A percentile compares a stretch with the other conserved stretches of the same genome.
phyloP scores from a whole-genome alignment of 805 yeast species.

The Candida pseudoglaebosa region DNA sequence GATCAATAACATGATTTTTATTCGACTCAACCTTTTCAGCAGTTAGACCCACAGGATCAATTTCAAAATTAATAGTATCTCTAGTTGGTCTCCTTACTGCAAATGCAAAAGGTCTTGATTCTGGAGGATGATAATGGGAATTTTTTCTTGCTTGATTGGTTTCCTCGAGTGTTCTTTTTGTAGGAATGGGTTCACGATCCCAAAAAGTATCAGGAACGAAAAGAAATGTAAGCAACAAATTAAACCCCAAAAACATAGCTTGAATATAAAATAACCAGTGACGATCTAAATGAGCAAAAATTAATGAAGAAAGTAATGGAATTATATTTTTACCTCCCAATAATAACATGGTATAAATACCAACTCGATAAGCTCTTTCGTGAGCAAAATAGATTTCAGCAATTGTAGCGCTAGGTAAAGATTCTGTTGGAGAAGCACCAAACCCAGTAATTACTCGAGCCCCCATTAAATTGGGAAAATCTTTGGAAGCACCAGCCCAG shows the following conservation, averaged over 20 bases:
- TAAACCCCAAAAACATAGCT: slow-evolving; percentile 47
- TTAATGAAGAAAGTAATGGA: slow-evolving; percentile 53
- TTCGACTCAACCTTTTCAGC: slow-evolving; percentile 2
- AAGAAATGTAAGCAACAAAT: slow-evolving; percentile 41
- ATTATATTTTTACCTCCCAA: slow-evolving; percentile 61
- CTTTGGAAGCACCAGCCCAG: slow-evolving; percentile 50
- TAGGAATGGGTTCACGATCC: slow-evolving; percentile 51
- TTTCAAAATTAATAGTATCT: slow-evolving; percentile 1
- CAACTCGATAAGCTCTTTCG: slow-evolving; percentile 58
- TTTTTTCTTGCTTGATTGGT: slow-evolving; percentile 43
- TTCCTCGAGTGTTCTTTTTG: slow-evolving; percentile 45
- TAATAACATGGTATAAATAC: slow-evolving; percentile 52
- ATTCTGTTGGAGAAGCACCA: slow-evolving; percentile 59
- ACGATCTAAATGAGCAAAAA: slow-evolving; percentile 46
- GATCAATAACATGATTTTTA: slow-evolving; percentile 1
- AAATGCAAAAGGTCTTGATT: slow-evolving; percentile 27
- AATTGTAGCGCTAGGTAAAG: slow-evolving; percentile 55
- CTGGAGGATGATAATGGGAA: slow-evolving; percentile 19
- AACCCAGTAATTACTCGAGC: slow-evolving; percentile 57
- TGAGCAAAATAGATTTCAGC: slow-evolving; percentile 61
- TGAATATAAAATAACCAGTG: slow-evolving; percentile 63
- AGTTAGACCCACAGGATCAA: slow-evolving; percentile 12
- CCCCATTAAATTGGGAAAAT: slow-evolving; percentile 50
- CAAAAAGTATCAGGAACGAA: slow-evolving; percentile 66
- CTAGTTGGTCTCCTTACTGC: slow-evolving; percentile 13